phyloP scores from a whole-genome alignment of 2,329 filamentous ascomycete species.

The Paracamarosporium sp. region DNA sequence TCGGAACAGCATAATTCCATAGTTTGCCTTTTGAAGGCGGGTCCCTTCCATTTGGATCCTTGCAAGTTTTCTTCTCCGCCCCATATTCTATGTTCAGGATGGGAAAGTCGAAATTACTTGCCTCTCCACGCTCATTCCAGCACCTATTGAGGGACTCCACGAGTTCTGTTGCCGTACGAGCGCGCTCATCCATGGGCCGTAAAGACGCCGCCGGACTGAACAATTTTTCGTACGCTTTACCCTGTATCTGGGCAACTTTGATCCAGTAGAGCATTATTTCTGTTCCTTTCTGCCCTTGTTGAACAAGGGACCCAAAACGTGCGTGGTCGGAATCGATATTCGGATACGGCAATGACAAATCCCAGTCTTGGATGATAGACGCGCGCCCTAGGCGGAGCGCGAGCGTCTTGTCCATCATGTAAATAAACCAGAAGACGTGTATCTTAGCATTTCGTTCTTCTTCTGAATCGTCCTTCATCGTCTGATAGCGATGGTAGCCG shows the following conservation, averaged over 20 bases:
- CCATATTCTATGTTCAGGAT: background rate
- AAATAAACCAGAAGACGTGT: constrained; percentile 47
- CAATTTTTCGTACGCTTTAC: constrained; percentile 44
- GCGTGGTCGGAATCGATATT: constrained; percentile 7
- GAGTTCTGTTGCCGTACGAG: constrained; percentile 32
- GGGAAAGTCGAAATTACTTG: constrained; percentile 16
- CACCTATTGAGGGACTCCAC: constrained; percentile 33
- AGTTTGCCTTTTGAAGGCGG: background rate
- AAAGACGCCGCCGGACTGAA: constrained; percentile 45
- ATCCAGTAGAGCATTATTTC: constrained; percentile 42
- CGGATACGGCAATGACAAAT: constrained; percentile 37
- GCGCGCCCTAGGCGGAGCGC: constrained; percentile 47
- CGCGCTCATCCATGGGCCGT: constrained; percentile 31
- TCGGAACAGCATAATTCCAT: background rate
- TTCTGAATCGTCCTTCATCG: constrained; percentile 40
- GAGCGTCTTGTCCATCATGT: constrained; percentile 47
- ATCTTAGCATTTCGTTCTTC: constrained; percentile 38
- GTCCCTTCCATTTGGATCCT: background rate
- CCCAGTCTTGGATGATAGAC: constrained; percentile 47
- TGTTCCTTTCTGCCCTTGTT: constrained; percentile 17
- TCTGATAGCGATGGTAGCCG: constrained; percentile 45
- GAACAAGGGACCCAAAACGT: constrained; percentile 18
- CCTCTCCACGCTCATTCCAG: constrained; percentile 37
- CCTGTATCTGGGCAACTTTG: constrained; percentile 42
- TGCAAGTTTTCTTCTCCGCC: background rate